Base-by-base conservation (phyloP, 2,329 filamentous ascomycete species). In the Diaporthe eres region DNA sequence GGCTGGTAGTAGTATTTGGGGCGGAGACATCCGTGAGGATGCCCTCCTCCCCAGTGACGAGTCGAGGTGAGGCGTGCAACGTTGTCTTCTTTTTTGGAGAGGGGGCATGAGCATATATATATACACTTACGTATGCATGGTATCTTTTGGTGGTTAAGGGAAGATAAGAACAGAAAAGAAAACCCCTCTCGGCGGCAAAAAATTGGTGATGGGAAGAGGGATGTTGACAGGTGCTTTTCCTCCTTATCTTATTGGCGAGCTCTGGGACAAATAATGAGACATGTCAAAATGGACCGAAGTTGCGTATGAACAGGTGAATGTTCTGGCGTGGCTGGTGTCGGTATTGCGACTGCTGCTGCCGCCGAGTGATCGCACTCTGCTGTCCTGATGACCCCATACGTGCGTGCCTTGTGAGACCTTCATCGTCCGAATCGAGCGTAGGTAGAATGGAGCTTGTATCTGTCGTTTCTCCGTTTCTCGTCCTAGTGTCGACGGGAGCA, bases 191-290 rank as follows among this genome's bases (percentile, higher is more conserved):
- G 47, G 49, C 65, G 65, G 65, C 34, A 70, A 70, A 55, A 42
- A 55, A n/a, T 34, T 17, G 65, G 34, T 67, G 19, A 49, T 49
- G 61, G 42, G 44, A 31, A 49, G 15, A 57, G 53, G 61, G 5
- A 55, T 55, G 6, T 70, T 25, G 49, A 55, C 31, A 55, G 34
- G n/a, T 19, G 31, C 42, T 34, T 55, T 39, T 39, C 37, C 65
- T 55, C 49, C 9, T 53, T 15, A 39, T 70, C 65, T 39, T 55
- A 55, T 37, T 70, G 65, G 65, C 49, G 25, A 53, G 13, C 34
- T 53, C 49, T 34, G 34, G 65, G 49, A 22, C 49, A 55, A 13
- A 6, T 70, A 70, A 70, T 70, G 65, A 70, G 65, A 70, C 53
- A 70, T 53, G 65, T 53, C 65, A 70, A 25, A 70, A 28, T 28